Conservation (phyloP, 2,329 filamentous ascomycete genomes). For the Xylaria sp. region DNA sequence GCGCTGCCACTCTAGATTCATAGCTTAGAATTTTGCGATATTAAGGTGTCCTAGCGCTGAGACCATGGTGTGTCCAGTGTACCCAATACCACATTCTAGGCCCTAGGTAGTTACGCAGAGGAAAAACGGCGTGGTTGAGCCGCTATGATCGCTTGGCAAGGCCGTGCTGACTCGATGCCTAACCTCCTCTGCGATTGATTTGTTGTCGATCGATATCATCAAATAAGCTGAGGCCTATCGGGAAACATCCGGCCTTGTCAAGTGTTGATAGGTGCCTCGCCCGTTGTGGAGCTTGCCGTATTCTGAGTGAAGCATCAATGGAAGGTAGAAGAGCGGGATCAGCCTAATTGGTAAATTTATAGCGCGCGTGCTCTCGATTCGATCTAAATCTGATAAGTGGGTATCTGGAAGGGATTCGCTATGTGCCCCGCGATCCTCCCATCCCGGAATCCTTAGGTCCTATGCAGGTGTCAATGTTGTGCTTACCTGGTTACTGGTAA, state of each 20-base stretch:
- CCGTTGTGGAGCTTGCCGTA: constrained; percentile 15
- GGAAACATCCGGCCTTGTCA: constrained; percentile 13
- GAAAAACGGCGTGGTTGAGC: background rate
- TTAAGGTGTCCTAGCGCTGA: background rate
- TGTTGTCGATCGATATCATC: constrained; percentile 16
- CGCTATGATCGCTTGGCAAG: constrained; percentile 27
- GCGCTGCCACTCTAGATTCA: constrained; percentile 14
- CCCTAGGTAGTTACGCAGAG: background rate
- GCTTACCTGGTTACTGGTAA: constrained; percentile 27
- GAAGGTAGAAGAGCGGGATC: background rate
- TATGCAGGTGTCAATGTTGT: background rate
- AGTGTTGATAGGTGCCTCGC: constrained; percentile 16
- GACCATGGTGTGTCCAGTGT: background rate
- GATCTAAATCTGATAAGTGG: constrained; percentile 22
- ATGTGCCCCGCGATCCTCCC: background rate
- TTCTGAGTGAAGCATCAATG: constrained; percentile 9
- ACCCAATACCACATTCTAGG: constrained; percentile 14
- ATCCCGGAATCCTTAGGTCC: constrained; percentile 14
- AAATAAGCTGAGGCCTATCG: constrained; percentile 25
- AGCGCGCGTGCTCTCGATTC: constrained; percentile 3
- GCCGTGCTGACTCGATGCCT: constrained; percentile 21
- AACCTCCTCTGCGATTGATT: constrained; percentile 13
- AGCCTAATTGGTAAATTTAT: background rate
- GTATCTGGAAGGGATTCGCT: background rate
- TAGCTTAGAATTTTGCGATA: constrained; percentile 16